Evolutionary conservation across 805 yeast species (phyloP), one percentile per base, ranked within the genome.

Genomic region (Citeromyces nyonsensis): DNA sequence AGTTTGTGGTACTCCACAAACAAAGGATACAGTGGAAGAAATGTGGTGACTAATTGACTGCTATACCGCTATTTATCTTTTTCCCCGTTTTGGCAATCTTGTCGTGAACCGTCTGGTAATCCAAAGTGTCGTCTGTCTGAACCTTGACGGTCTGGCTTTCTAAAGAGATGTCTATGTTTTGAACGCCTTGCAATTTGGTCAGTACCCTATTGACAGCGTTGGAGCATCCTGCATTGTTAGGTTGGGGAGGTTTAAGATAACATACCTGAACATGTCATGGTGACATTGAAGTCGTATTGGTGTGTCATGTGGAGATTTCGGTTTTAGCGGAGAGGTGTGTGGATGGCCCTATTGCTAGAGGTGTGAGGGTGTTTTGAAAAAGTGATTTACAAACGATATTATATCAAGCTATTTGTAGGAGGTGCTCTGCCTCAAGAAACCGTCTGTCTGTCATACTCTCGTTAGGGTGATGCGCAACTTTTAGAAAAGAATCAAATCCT

Each of bases 1-100:
- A 7, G 22, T 18, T 18, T 18, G 22, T 18, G 22, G 22, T 18
- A 18, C 22, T 18, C 22, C 22, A 18, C 22, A 18, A 4, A 12
- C 33, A n/a, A 13, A 7, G 14, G 31, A 33, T 12, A 25, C 24
- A 6, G 13, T 10, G 7, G 34, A 29, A 5, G 18, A 26, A 5
- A 31, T 34, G 14, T 15, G 31, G 10, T 18, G 22, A 18, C 7
- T 18, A 18, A 18, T 18, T 18, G 22, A 18, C 22, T 18, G 22
- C 22, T 18, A 18, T 5, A 18, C 95, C 94, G 22, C 64, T 61
- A 30, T 66, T 60, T 36, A 88, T 78, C 44, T 73, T 73, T 61
- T 88, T 88, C 25, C 97, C 97, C 1, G 97, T 85, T 63, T 88
- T 88, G 39, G 76, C 60, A 40, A 88, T 88, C 35, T 84, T 74